A percentile compares a stretch with the other conserved stretches of the same genome.
Evolutionary conservation across 1,284 basidiomycete species (phyloP).

Genomic region (Ganoderma multipileum): DNA sequence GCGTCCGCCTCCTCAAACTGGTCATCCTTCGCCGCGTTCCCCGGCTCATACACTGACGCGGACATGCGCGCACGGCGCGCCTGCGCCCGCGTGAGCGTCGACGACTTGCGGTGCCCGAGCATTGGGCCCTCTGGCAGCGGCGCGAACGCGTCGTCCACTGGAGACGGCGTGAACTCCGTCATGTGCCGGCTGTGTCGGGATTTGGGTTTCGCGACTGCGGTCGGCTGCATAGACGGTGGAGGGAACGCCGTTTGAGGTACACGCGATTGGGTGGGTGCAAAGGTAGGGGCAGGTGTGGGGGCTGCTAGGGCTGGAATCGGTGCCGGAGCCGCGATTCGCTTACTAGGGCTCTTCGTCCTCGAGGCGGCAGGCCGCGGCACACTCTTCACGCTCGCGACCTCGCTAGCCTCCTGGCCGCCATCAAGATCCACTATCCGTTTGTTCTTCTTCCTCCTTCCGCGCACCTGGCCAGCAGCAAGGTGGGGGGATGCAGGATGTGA

Average conservation of each 20-base stretch:
- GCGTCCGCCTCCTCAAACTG: conserved; percentile 64
- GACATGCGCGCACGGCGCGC: conserved; percentile 59
- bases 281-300: conserved; percentile 9
- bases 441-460: conserved; percentile 59
- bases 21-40: conserved; percentile 36
- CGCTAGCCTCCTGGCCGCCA: conserved; percentile 45
- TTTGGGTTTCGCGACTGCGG: conserved; percentile 31
- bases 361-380: conserved; percentile 30
- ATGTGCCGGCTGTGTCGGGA: conserved; percentile 50
- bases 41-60: conserved; percentile 68
- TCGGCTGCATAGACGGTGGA: conserved; percentile 20
- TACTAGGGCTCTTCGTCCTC: conserved; percentile 28
- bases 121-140: conserved; percentile 18
- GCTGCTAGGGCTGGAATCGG: not conserved
- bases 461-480: conserved; percentile 47
- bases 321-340: conserved; percentile 9
- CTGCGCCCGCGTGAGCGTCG: conserved; percentile 45
- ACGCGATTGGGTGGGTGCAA: not conserved
- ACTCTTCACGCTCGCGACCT: conserved; percentile 36
- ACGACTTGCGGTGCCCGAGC: conserved; percentile 32
- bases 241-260: conserved; percentile 11
- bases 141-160: conserved; percentile 18
- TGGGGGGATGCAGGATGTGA: conserved; percentile 53
- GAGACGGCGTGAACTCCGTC: conserved; percentile 49
- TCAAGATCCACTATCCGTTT: conserved; percentile 79